Evolutionary conservation across 148 eudicot species (phyloP).

Genomic region (Rhododendron ferrugineum): DNA sequence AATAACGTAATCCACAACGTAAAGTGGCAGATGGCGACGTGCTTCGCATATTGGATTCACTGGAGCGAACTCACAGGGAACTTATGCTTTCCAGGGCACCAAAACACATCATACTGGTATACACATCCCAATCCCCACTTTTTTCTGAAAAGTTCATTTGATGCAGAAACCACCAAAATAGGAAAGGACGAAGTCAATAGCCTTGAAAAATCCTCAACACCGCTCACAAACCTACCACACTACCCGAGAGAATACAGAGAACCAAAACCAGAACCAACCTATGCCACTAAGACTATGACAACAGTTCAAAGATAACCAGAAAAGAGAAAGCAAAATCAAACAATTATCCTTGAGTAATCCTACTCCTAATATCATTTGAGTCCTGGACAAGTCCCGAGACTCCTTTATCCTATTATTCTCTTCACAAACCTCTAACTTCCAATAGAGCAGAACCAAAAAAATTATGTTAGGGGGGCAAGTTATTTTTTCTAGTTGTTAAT

Average conservation of each 20-base stretch:
- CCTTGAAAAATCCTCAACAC: neutral
- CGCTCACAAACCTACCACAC: neutral
- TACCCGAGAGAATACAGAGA: neutral
- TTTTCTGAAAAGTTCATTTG: neutral
- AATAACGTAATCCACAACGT: too few relatives aligned
- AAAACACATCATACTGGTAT: neutral
- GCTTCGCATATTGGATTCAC: neutral
- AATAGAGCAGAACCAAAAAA: neutral
- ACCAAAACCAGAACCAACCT: neutral
- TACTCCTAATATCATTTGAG: neutral
- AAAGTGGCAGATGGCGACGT: too few relatives aligned
- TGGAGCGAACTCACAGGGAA: neutral
- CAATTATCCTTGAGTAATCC: too few relatives aligned
- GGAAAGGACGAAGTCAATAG: too few relatives aligned
- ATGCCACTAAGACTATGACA: neutral
- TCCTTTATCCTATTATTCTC: neutral
- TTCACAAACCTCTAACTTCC: neutral
- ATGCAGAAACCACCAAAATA: neutral
- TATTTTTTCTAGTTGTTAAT: too few relatives aligned
- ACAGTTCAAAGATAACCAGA: too few relatives aligned
- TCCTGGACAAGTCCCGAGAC: neutral
- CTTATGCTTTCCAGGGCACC: neutral
- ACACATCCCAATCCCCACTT: neutral
- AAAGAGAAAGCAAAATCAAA: too few relatives aligned
- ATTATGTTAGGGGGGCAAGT: too few relatives aligned